Base-by-base conservation (phyloP, 139 green algal genomes). In the Volvox reticuliferus region DNA sequence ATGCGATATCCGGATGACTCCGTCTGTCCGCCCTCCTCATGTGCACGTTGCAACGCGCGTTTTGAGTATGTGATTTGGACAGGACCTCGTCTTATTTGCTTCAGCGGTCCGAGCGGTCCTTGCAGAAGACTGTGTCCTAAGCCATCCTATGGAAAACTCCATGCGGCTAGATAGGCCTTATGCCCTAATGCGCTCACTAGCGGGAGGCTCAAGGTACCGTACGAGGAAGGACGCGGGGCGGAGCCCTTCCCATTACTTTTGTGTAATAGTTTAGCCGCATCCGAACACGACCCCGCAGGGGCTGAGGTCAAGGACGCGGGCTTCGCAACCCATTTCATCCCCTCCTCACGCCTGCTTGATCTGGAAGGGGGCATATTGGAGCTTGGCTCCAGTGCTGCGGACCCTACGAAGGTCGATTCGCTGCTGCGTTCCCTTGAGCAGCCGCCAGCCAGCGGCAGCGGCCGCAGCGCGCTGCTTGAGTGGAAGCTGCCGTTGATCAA, bases 261-360 rank as follows among this genome's bases (percentile, higher is more conserved):
- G 44, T 5, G 44, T 55, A 55, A 55, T 55, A 5, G 5, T 55
- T 55, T 5, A 55, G 44, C 44, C 5, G 44, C 44, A 55, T 55
- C 44, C 44, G 5, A 55, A 55, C 44, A 55, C 44, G 44, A 9
- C 44, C 78, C 36, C 81, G 61, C 93, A 97, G 97, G 97, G 12
- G 76, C 88, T 13, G 93, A 97, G 82, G 88, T 97, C 1, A 95
- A 95, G 77, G 92, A 96, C 44, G 93, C 95, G 0, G 96, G 95
- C 20, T 89, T 99, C 9, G 97, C 98, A 17, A 99, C 98, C 0
- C 98, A 99, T 94, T 97, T 95, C 86, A 86, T 99, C 6, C 93
- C 93, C 33, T 97, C 93, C 0, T 71, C 83, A 18, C 30, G 89
- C 35, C 91, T 99, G 20, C 73, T 91, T 0, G 91, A 92, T 22